Base-by-base conservation (phyloP, 805 yeast genomes). In the Candida ortonii region DNA sequence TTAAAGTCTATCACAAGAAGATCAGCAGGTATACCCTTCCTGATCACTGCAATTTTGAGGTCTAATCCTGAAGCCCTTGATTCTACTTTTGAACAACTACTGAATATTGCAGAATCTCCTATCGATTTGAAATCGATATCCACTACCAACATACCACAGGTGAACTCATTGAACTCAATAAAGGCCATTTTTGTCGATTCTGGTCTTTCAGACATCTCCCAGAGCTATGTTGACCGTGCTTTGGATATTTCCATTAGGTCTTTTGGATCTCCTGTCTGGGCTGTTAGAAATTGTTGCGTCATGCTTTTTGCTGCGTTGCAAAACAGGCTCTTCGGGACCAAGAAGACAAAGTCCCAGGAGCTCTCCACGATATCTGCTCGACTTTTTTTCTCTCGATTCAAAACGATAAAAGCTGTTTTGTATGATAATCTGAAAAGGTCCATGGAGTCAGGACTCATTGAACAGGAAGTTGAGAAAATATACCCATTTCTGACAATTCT, bases 241-340 rank as follows among this genome's bases (percentile, higher is more conserved):
- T 2, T 70, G 7, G 32, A 29, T 13, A 21, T 29, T 4, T 20
- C 32, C 6, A 29, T 29, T 20, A 29, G 25, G 16, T 29, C 78
- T 22, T 86, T 90, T 58, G 68, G 74, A 1, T 76, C 84, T 2
- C 63, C 70, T 2, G 66, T 78, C 16, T 90, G 97, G 97, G 78
- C 95, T 0, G 71, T 90, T 17, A 70, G 96, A 52, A 90, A 90
- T 55, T 86, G 97, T 57, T 87, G 95, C 0, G 83, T 89, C 13
- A 93, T 90, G 97, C 67, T 90, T 25, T 90, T 88, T 55, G 80
- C 95, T 1, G 79, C 95, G 1, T 59, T 90, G 25, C 93, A 86
- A 50, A 82, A 80, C 39, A 70, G 90, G 40, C 52, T 93, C 5
- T 89, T 90, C 59, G 94, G 94, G 2, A 73, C 70, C 10, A 68